Evolutionary conservation across 371 early-diverging fungal genomes (phyloP).

Genomic region (Mucor plumbeus): DNA sequence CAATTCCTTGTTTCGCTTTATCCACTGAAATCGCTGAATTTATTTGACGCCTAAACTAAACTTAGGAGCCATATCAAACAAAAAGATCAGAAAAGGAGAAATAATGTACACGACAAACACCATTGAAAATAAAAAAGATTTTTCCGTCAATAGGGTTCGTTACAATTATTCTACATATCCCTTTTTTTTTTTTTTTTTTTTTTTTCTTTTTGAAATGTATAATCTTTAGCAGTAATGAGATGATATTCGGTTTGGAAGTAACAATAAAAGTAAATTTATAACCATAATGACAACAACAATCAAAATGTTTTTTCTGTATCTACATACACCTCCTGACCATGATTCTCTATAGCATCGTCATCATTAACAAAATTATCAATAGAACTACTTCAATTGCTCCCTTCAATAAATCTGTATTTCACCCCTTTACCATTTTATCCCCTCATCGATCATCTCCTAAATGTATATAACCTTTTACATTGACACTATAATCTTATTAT

Average conservation of each 20-base stretch:
- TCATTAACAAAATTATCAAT: slow-evolving; percentile 5
- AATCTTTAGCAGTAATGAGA: not conserved
- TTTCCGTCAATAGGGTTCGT: not conserved
- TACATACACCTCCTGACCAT: slow-evolving; percentile 1
- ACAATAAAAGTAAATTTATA: no score
- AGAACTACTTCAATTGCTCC: not conserved
- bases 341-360: not conserved
- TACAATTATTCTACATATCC: not conserved
- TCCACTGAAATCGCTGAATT: slow-evolving; percentile 2
- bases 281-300: not conserved
- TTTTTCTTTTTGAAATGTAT: not conserved
- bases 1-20: slow-evolving; percentile 1
- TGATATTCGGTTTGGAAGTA: not conserved
- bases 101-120: not conserved
- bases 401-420: not conserved
- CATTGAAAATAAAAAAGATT: not conserved
- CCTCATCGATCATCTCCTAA: not conserved
- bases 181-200: not conserved
- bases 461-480: not conserved
- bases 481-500: not conserved
- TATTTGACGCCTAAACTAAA: not conserved
- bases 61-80: not conserved
- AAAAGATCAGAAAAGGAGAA: not conserved
- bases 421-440: not conserved
- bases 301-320: not conserved